Base-by-base conservation (phyloP, 495 filamentous ascomycete species). In the Xylaria venustula region DNA sequence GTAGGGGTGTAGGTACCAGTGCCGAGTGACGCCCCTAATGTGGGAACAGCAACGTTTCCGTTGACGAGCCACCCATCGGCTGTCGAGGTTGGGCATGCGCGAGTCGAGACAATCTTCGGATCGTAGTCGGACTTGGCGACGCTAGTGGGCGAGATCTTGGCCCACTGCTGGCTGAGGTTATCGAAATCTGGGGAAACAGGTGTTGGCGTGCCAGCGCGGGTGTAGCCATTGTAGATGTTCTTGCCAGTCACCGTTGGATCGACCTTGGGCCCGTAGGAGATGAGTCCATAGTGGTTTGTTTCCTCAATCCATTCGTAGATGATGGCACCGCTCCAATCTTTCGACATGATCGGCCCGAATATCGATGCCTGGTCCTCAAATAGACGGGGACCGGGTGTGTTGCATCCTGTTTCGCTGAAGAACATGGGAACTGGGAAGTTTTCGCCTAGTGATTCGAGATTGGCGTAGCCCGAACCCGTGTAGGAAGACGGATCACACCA, bases 321-420 rank as follows among this genome's bases (percentile, higher is more conserved):
- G 58, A 95, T 92, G 32, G 88, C 77, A 56, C 92, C 92, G 26
- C 88, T 92, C 90, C 91, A 96, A 55, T 86, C 83, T 54, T 76
- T 71, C 7, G 75, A 72, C 92, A 96, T 95, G 2, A 89, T 70
- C 1, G 71, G 52, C 47, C 89, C 88, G 64, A 95, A 87, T 60
- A 96, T 91, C 47, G 89, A 83, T 7, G 75, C 73, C 67, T 94
- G 91, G 70, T 96, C 92, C 12, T 81, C 79, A 63, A 94, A 96
- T 0, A 80, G 78, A 42, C 92, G 85, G 2, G 91, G 91, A 19
- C 72, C 71, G 4, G 83, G 81, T 14, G 76, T 79, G 63, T 87
- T 92, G 76, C 90, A 91, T 54, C 90, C 89, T 8, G 90, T 92
- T 75, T 93, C 90, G 11, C 89, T 90, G 73, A 92, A 89, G 77